Evolutionary conservation across 768 basidiomycete species (phyloP), one percentile per base, ranked within the genome.

Genomic region (Leccinum fibrillosum): DNA sequence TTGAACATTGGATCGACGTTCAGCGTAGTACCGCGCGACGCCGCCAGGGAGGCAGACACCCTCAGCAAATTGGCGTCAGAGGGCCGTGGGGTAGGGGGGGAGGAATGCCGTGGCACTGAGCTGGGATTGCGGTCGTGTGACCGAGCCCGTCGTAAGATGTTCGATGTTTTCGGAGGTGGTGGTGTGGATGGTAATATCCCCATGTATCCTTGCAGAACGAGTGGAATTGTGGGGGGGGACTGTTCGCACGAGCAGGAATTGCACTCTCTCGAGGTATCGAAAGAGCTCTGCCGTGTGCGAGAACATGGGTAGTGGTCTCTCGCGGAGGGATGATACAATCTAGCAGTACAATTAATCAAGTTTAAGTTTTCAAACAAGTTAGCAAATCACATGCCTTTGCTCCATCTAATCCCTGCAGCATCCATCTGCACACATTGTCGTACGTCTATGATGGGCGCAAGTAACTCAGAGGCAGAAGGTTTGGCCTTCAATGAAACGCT

Each of bases 401-500:
- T 49, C 15, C 54, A 23, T 32, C 60, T 62, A 15, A 28, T 60
- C 26, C 48, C 60, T 12, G 80, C 85, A 44, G 80, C 78, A 63
- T 88, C 86, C 62, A 81, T 81, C 67, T 96, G 93, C 9, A 96
- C 86, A 7, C 86, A 77, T 55, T 86, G 76, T 19, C 94, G 80
- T 15, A 94, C 86, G 59, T 94, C 89, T 55, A 77, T 76, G 13
- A 95, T 72, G 0, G 91, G 78, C 9, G 82, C 73, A 62, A 86
- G 83, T 17, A 94, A 74, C 64, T 94, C 94, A 26, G 80, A 78
- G 0, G 81, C 71, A 1, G 84, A 79, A n/a, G 95, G 75, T 63
- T 87, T 88, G 3, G 80, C 78, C 72, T 95, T 95, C 15, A 95
- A 74, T 0, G 90, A 89, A n/a, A 96, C 86, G 2, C 94, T 95